A percentile compares a stretch with the other conserved stretches of the same genome.
Conservation (phyloP, 495 filamentous ascomycete genomes). For the Monascus purpureus region DNA sequence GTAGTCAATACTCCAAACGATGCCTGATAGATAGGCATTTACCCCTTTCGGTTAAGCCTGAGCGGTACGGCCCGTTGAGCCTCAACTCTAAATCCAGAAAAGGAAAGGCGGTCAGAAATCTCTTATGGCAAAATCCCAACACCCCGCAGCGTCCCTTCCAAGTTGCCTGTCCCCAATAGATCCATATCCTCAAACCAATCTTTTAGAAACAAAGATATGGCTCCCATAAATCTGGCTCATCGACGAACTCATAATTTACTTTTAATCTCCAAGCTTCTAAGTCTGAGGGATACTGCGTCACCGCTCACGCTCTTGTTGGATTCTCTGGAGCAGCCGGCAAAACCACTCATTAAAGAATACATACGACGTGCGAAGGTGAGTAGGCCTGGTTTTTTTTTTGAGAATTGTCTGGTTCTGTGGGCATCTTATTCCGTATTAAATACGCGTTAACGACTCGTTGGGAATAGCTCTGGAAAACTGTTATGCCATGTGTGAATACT, state of each 20-base stretch:
- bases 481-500: neutral
- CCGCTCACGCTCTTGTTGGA: constrained; percentile 80
- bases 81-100: constrained; percentile 12
- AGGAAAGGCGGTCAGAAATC: constrained; percentile 8
- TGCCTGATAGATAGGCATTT: too few species aligned
- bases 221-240: constrained; percentile 39
- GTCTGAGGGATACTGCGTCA: constrained; percentile 61
- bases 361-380: constrained; percentile 59
- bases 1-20: too few species aligned
- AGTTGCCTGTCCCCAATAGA: neutral
- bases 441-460: too few species aligned
- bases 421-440: too few species aligned
- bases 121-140: constrained; percentile 5
- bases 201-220: too few species aligned
- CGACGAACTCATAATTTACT: constrained; percentile 76
- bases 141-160: constrained; percentile 7
- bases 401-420: too few species aligned
- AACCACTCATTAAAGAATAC: constrained; percentile 58
- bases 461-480: too few species aligned
- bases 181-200: too few species aligned
- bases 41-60: too few species aligned
- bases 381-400: neutral
- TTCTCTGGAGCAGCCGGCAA: constrained; percentile 67
- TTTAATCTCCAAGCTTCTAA: constrained; percentile 71
- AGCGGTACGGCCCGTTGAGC: constrained; percentile 22